These are phyloP conservation scores for Piper betle DNA, from an alignment of 164 flowering plant genomes.

Conservation along the genomic window DNA sequence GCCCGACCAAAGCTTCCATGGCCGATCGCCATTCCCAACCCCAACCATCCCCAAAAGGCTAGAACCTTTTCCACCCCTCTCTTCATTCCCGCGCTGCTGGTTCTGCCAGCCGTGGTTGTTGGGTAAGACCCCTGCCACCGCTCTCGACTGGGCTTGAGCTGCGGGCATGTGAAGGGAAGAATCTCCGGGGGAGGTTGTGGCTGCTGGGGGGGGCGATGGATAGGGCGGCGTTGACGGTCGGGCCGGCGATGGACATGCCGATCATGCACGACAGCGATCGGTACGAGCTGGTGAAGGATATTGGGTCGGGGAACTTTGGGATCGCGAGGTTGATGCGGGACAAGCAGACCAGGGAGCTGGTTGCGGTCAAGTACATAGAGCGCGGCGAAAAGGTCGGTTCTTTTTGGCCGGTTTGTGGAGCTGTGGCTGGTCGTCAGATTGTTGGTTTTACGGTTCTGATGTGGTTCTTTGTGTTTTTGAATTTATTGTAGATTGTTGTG, in stretches of 20 bases:
- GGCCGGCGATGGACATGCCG: slow-evolving; percentile 79
- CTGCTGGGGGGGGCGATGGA: slow-evolving; percentile 25
- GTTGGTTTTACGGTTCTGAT: background rate
- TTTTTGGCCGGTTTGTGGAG: no score
- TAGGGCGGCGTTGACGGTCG: slow-evolving; percentile 38
- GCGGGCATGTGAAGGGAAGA: no score
- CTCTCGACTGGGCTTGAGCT: no score
- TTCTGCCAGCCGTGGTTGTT: no score
- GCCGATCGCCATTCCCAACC: no score
- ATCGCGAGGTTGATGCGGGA: slow-evolving; percentile 85
- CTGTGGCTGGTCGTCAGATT: no score
- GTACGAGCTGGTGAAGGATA: slow-evolving; percentile 72
- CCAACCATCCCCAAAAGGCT: no score
- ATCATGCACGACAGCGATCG: slow-evolving; percentile 89
- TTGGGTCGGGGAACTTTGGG: slow-evolving; percentile 20
- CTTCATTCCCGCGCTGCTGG: no score
- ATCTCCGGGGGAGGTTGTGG: background rate
- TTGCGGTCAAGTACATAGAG: slow-evolving; percentile 92
- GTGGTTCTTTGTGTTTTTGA: background rate
- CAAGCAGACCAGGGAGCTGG: slow-evolving; percentile 64
- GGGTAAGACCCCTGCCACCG: no score
- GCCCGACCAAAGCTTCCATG: no score
- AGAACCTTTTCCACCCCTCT: no score
- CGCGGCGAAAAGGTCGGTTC: slow-evolving; percentile 84
- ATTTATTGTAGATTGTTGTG: background rate